Conservation (phyloP, 2,329 filamentous ascomycete genomes). For the Fusarium concolor region DNA sequence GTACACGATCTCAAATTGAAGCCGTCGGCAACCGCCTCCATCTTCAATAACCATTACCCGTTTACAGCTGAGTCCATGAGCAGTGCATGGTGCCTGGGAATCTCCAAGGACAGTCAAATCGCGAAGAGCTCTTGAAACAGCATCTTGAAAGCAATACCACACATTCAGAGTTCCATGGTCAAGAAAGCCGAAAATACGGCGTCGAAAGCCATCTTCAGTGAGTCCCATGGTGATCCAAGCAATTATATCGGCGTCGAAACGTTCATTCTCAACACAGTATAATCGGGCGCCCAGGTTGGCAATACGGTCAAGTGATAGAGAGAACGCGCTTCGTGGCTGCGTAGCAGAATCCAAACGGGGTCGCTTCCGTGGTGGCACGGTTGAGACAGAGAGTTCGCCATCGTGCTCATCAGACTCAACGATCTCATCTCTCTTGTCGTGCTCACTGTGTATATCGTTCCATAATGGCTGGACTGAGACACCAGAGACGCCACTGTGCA, state of each 20-base stretch:
- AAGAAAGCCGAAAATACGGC: background rate
- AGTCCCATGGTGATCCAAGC: background rate
- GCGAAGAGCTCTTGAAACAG: background rate
- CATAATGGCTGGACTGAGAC: too few species aligned
- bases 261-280: background rate
- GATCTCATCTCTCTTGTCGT: too few species aligned
- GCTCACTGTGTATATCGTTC: too few species aligned
- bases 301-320: background rate
- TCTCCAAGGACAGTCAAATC: background rate
- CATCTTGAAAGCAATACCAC: background rate
- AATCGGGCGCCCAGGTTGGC: background rate
- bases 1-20: background rate
- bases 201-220: background rate
- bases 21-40: fast-evolving
- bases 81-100: background rate
- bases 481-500: too few species aligned
- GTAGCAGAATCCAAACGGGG: background rate
- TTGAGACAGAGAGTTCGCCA: background rate
- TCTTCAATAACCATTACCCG: background rate
- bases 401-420: too few species aligned
- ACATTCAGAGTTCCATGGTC: fast-evolving
- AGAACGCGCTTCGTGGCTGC: background rate
- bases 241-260: fast-evolving
- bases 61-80: background rate
- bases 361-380: background rate